Conservation (phyloP, 768 basidiomycete species). For the Leccinum subgranulosum region DNA sequence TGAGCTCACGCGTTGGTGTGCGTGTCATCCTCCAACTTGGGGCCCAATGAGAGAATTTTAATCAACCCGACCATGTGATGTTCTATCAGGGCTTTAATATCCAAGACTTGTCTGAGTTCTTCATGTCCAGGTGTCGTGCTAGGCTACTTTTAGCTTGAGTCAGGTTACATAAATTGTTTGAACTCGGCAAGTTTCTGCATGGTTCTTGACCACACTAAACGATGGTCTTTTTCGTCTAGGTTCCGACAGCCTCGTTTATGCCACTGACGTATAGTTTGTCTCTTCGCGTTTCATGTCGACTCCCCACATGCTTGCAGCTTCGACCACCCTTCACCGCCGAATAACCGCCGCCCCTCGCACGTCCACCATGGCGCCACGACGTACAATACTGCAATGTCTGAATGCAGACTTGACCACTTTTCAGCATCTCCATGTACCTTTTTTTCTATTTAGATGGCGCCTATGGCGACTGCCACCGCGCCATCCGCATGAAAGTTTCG, state of each 20-base stretch:
- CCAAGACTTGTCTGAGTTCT: slow-evolving; percentile 1
- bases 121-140: background rate
- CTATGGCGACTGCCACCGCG: background rate
- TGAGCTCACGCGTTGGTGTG: background rate
- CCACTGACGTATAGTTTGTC: slow-evolving; percentile 18
- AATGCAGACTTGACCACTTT: slow-evolving; percentile 8
- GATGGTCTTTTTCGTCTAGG: background rate
- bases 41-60: slow-evolving; percentile 10
- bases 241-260: slow-evolving; percentile 6
- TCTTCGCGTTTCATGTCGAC: slow-evolving; percentile 22
- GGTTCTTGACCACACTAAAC: slow-evolving; percentile 9
- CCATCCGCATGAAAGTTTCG: background rate
- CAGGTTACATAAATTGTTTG: background rate
- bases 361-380: background rate
- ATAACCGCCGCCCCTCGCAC: slow-evolving; percentile 4
- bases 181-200: background rate
- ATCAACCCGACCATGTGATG: slow-evolving; percentile 18
- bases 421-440: background rate
- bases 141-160: background rate
- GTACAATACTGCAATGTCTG: background rate
- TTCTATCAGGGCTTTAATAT: slow-evolving; percentile 3
- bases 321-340: slow-evolving; percentile 22
- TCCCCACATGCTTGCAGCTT: slow-evolving; percentile 15
- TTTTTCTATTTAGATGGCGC: background rate
- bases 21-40: background rate